Conservation (phyloP, 371 early-diverging fungal genomes). For the Conidiobolus incongruus region DNA sequence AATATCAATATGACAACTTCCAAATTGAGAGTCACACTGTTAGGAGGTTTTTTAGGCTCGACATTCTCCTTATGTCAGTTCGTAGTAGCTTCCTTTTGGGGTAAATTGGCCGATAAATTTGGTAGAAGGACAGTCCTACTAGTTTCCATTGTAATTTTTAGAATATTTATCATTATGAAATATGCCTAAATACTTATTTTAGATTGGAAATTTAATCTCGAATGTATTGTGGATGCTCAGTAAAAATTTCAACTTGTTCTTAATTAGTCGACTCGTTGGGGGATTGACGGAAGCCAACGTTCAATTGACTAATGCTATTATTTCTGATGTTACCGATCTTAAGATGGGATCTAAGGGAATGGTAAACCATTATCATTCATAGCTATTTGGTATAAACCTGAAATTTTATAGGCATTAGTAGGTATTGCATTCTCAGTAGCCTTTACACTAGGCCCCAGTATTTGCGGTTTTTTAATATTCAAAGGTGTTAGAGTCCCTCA, state of each 20-base stretch:
- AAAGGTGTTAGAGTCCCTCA: conserved; percentile 19
- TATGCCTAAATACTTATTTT: neutral
- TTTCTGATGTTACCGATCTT: conserved; percentile 74
- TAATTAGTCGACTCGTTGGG: conserved; percentile 70
- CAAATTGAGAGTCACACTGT: conserved; percentile 65
- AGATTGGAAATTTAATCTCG: conserved; percentile 73
- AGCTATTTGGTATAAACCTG: neutral
- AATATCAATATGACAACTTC: conserved; percentile 8
- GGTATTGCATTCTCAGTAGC: conserved; percentile 92
- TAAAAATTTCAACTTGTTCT: conserved; percentile 51
- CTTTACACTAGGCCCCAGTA: conserved; percentile 85
- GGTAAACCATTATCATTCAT: conserved; percentile 13
- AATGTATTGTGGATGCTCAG: conserved; percentile 77
- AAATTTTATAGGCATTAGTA: conserved; percentile 54
- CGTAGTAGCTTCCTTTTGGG: conserved; percentile 66
- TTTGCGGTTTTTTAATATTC: conserved; percentile 78
- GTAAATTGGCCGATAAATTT: conserved; percentile 47
- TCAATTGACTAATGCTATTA: conserved; percentile 84
- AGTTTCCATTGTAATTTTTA: conserved; percentile 53
- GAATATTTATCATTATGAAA: neutral
- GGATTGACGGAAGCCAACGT: conserved; percentile 94
- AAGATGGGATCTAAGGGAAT: conserved; percentile 52
- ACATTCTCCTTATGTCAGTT: conserved; percentile 88
- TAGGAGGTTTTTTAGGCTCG: conserved; percentile 87
- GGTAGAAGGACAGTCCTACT: conserved; percentile 75